Percentiles rank a stretch among this genome's conserved stretches.
These are phyloP conservation scores for Sugiyamaella smithiae DNA, from an alignment of 805 yeast species.

Conservation along the genomic window DNA sequence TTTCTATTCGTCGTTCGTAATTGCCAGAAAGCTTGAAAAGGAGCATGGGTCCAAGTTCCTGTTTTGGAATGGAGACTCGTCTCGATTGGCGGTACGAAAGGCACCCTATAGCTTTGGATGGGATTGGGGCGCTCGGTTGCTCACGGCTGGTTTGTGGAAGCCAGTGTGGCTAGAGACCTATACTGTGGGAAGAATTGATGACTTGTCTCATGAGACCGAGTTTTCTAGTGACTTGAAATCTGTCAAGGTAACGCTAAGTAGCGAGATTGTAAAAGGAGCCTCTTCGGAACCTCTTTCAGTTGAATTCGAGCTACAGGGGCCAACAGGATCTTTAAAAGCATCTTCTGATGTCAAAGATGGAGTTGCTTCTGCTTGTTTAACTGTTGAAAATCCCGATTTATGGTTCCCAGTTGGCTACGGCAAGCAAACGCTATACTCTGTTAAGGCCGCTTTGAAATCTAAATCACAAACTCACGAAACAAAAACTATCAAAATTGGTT, in stretches of 20 bases:
- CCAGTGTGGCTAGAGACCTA: constrained; percentile 36
- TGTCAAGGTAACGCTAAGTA: constrained; percentile 6
- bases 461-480: background rate
- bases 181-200: constrained; percentile 21
- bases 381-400: constrained; percentile 31
- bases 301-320: background rate
- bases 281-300: background rate
- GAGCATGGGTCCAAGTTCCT: constrained; percentile 11
- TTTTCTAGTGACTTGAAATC: constrained; percentile 13
- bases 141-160: constrained; percentile 46
- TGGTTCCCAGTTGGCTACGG: constrained; percentile 47
- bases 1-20: constrained; percentile 15
- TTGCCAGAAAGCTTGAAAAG: constrained; percentile 13
- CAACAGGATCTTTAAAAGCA: background rate
- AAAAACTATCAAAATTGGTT: constrained; percentile 32
- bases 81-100: constrained; percentile 45
- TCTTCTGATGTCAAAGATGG: background rate
- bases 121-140: constrained; percentile 54
- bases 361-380: background rate
- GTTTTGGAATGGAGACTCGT: constrained; percentile 43
- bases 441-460: constrained; percentile 16
- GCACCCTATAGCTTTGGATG: constrained; percentile 56
- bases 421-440: constrained; percentile 35
- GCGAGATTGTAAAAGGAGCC: background rate
- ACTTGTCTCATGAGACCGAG: constrained; percentile 20